Base-by-base conservation (phyloP, 2,329 filamentous ascomycete genomes). In the Graphilbum ipis-grandicollis region DNA sequence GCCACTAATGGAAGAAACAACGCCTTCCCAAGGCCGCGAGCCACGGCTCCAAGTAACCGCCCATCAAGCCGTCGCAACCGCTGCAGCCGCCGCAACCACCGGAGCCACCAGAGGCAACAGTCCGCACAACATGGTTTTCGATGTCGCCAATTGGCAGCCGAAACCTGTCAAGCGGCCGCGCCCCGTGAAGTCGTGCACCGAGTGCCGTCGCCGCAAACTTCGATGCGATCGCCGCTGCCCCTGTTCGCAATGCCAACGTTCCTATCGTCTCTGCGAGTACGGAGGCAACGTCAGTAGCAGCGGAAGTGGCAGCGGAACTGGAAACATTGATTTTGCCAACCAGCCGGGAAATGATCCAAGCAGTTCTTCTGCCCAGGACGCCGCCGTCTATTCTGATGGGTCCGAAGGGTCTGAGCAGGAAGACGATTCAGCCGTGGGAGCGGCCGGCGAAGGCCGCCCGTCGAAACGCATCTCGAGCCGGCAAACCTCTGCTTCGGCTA, bases 191-290 rank as follows among this genome's bases (percentile, higher is more conserved):
- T 68, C 65, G 4, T 71, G 66, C 48, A 63, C 63, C 39, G 64
- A 68, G 45, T 71, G 69, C 46, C 59, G 69, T 38, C 70, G 70
- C 48, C 60, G 69, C 46, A 73, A 70, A 49, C 52, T 71, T 5
- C 59, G 61, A 40, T 74, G 69, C 50, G 67, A 73, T 48, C 60
- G 69, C 32, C 55, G 61, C n/a, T 56, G 59, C 31, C 66, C 67
- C 4, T 74, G 69, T 46, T 65, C 65, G 6, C 68, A 72, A 48
- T 74, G 69, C 47, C 64, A 67, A 35, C 70, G 68, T 48, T 66
- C 66, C n/a, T 62, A 59, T 43, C 64, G 67, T 26, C 47, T 52
- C 29, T 72, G 68, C 53, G 64, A 57, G 44, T 72, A 71, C 31
- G 44, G 45, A 44, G 56, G 64, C 19, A 56, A 63, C 17, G 62